phyloP scores from a whole-genome alignment of 2,329 filamentous ascomycete species.

The Fusarium buxicola region DNA sequence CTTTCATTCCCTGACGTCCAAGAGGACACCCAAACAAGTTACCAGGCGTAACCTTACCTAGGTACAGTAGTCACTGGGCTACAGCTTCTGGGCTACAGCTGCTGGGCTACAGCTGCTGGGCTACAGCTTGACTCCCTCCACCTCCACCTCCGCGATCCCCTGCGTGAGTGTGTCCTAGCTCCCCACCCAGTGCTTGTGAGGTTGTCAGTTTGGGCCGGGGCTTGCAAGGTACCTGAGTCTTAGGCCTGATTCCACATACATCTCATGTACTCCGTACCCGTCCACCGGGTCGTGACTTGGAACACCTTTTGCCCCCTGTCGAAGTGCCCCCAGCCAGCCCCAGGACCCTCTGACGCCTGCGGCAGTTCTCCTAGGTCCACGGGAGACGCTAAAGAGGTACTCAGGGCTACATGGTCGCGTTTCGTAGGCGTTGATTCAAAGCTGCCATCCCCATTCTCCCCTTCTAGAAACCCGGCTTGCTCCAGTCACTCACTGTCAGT shows the following conservation, averaged over 20 bases:
- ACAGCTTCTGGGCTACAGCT: slow-evolving; percentile 1
- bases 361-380: slow-evolving; percentile 29
- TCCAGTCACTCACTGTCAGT: slow-evolving; percentile 12
- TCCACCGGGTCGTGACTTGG: slow-evolving; percentile 9
- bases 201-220: slow-evolving; percentile 24
- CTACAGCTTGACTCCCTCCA: not conserved
- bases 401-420: slow-evolving; percentile 13
- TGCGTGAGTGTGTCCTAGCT: slow-evolving; percentile 38
- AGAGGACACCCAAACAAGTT: no score
- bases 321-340: not conserved
- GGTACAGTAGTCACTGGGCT: not conserved
- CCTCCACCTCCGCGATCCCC: slow-evolving; percentile 18
- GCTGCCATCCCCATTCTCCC: slow-evolving; percentile 21
- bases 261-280: slow-evolving; percentile 24
- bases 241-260: slow-evolving; percentile 26
- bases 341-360: slow-evolving; percentile 36
- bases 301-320: not conserved
- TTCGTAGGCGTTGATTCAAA: slow-evolving; percentile 22
- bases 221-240: slow-evolving; percentile 15
- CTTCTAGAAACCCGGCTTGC: slow-evolving; percentile 35
- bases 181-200: slow-evolving; percentile 22
- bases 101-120: not conserved
- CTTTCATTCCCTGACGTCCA: no score
- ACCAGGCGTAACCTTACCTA: not conserved
- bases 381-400: slow-evolving; percentile 32